Evolutionary conservation across 495 filamentous ascomycete genomes (phyloP), one percentile per base, ranked within the genome.

Genomic region (Letharia lupina): DNA sequence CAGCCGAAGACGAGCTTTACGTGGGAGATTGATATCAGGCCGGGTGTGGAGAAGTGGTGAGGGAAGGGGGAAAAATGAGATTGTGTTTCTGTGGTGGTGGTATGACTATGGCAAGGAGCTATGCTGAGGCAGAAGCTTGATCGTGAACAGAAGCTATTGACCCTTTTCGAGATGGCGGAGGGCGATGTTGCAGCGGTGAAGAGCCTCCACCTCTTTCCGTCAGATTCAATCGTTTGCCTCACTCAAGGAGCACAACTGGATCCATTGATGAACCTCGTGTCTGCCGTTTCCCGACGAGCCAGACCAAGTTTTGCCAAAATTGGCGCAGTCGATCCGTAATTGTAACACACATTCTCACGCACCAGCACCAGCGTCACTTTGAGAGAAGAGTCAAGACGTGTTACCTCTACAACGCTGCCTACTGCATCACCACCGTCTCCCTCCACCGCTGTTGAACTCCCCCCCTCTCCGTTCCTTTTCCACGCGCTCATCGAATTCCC

Each of bases 1-100:
- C 93, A 97, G 77, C 90, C 89, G 28, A 81, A 84, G 64, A 88
- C 88, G 18, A 83, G 83, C 8, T 96, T 92, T 71, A 93, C 91
- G 2, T 89, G 88, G 71, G 91, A 96, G 80, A 71, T 96, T 68
- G 93, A 96, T 79, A 75, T 95, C 62, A 78, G 91, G 66, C 90
- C 90, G 5, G 89, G 83, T 74, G 80, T 90, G 48, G 91, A 94
- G 82, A 92, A 91, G 74, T 95, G 81, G 80, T 82, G 64, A 65
- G 47, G 28, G 31, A 44, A 44, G 41, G 41, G 2, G 2, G 41
- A 28, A 28, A 28, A 28, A 28, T 28, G 28, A 2, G 41, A 42
- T 2, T 47, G 44, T 11, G 41, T 5, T 8, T 15, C 12, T 11
- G 41, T 52, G 50, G 50, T 4, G 28, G 50, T 33, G 28, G 23